Evolutionary conservation across 176 grass and related monocot species (phyloP).

Genomic region (Aegilops umbellulata): DNA sequence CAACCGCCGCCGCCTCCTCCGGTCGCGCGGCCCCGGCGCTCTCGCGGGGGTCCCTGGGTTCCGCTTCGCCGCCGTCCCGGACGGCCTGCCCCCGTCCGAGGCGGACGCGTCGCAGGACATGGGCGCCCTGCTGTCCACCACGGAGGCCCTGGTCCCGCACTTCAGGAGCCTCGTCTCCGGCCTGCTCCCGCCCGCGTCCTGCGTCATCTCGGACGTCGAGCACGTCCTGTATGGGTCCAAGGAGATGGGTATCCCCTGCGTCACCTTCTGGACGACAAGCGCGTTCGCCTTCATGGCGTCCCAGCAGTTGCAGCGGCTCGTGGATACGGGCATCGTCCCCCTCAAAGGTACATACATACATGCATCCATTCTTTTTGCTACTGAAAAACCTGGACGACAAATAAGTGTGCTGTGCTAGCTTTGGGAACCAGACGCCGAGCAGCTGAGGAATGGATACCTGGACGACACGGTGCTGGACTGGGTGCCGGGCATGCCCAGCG

Average conservation of each 20-base stretch:
- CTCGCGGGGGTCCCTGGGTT: no score
- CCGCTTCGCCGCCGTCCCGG: no score
- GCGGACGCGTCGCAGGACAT: no score
- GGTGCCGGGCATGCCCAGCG: constrained; percentile 9
- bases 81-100: no score
- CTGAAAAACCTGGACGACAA: no score
- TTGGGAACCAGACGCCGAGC: neutral
- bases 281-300: neutral
- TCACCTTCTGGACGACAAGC: neutral
- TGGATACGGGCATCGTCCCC: neutral
- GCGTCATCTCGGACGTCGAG: neutral
- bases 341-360: constrained; percentile 19
- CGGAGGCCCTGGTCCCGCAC: no score
- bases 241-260: neutral
- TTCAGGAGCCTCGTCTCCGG: no score
- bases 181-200: no score
- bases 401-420: neutral
- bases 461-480: constrained; percentile 11
- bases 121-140: no score
- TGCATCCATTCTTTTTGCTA: no score
- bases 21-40: no score
- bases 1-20: no score
- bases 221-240: neutral
- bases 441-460: constrained; percentile 34
- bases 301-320: neutral